A percentile compares a stretch with the other conserved stretches of the same genome.
phyloP scores from a whole-genome alignment of 2,329 filamentous ascomycete species.

The Fusarium sp. region DNA sequence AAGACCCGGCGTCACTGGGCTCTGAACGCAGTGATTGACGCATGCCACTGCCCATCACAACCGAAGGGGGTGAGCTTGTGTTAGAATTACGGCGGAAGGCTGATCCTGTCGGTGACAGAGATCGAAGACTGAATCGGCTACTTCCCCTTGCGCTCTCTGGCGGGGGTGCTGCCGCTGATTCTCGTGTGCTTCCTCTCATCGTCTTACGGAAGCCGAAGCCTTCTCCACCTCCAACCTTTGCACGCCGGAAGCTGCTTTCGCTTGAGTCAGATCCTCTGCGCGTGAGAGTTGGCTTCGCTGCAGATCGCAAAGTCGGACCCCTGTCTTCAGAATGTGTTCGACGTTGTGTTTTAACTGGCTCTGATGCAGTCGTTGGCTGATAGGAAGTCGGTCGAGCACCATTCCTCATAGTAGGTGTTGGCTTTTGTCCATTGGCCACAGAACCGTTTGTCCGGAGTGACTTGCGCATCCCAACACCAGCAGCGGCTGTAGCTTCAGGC shows the following conservation, averaged over 20 bases:
- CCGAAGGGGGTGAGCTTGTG: constrained; percentile 50
- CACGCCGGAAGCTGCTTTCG: constrained; percentile 85
- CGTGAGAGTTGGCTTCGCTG: constrained; percentile 53
- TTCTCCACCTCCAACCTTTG: constrained; percentile 58
- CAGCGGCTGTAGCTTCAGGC: constrained; percentile 8
- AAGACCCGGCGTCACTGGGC: constrained; percentile 50
- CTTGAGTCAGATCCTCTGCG: constrained; percentile 73
- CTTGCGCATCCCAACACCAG: constrained; percentile 36
- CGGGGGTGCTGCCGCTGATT: constrained; percentile 18
- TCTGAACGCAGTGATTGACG: constrained; percentile 59
- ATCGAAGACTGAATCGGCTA: constrained; percentile 77
- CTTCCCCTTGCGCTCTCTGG: constrained; percentile 51
- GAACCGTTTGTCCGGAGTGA: constrained; percentile 37
- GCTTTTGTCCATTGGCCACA: constrained; percentile 6
- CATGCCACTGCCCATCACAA: constrained; percentile 54
- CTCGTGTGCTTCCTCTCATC: constrained; percentile 66
- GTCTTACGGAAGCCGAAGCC: constrained; percentile 75
- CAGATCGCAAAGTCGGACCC: constrained; percentile 25
- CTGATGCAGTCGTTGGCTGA: constrained; percentile 35
- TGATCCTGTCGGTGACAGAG: constrained; percentile 73
- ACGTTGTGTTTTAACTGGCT: constrained; percentile 33
- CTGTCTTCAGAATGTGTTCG: constrained; percentile 44
- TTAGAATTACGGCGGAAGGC: constrained; percentile 58
- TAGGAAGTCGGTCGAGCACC: constrained; percentile 47
- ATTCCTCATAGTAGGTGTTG: constrained; percentile 3